Evolutionary conservation across 768 basidiomycete genomes (phyloP), one percentile per base, ranked within the genome.

Genomic region (Pholiota conissans): DNA sequence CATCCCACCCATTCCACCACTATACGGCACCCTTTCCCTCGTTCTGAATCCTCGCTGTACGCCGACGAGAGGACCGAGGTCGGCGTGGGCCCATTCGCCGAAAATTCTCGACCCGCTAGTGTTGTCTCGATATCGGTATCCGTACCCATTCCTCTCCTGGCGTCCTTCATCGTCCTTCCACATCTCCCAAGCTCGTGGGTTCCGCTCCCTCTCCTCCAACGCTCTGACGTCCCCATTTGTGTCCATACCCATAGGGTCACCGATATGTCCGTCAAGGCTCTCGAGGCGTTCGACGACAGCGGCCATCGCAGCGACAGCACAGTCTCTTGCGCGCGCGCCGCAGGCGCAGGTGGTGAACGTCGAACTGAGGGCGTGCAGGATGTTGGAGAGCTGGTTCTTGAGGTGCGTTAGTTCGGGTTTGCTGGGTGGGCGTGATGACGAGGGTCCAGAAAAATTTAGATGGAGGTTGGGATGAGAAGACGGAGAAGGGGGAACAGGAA

Each of bases 321-420:
- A 91, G 52, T 87, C 84, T 29, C 75, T 76, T 3, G 86, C 78
- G 5, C 76, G 76, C 9, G 81, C 75, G 5, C 89, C 89, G 61
- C 89, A 91, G 0, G 89, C 89, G 54, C 89, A 91, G 0, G 86
- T 86, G 3, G 86, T 85, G 64, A 90, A 91, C 0, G 86, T 88
- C 16, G 84, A 85, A 6, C 83, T 76, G 52, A 91, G 79, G 5
- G 86, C 79, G 54, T 90, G 87, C 0, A 91, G 78, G 66, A 90
- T 85, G 24, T 85, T 83, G 0, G 86, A 79, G 73, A 90, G 83
- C 63, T 90, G 89, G 27, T 79, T 72, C 35, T 84, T 84, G 14
- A 89, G 77, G 58, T 84, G 82, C 18, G 74, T 67, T 22, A 84
- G 62, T 52, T 83, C 78, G 20, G 73, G 74, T 1, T 79, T 76